phyloP scores from a whole-genome alignment of 768 basidiomycete species.

The Amanita rimosa region DNA sequence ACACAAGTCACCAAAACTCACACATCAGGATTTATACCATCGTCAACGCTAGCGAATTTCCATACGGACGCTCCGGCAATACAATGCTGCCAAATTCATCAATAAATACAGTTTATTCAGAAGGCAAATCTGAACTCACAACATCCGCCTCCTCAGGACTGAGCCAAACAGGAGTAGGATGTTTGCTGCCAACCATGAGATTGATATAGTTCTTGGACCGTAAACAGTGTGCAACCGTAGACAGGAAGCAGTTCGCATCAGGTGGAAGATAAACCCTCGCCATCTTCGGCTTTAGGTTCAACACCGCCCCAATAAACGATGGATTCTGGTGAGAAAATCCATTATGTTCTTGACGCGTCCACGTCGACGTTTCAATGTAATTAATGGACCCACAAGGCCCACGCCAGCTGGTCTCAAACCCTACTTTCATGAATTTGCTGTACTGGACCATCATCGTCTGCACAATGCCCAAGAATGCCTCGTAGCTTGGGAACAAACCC shows the following conservation, averaged over 20 bases:
- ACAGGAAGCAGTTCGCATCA: constrained; percentile 83
- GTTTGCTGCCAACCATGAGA: constrained; percentile 83
- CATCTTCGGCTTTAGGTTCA: constrained; percentile 59
- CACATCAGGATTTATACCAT: constrained; percentile 65
- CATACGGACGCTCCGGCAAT: constrained; percentile 81
- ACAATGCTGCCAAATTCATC: constrained; percentile 47
- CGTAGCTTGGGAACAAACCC: constrained; percentile 83
- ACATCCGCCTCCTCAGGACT: constrained; percentile 63
- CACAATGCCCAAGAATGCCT: constrained; percentile 84
- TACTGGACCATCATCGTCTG: constrained; percentile 90
- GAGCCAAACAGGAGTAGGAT: constrained; percentile 71
- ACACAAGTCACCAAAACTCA: constrained; percentile 17
- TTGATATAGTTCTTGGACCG: constrained; percentile 80
- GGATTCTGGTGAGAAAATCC: constrained; percentile 88
- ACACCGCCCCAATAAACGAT: constrained; percentile 76
- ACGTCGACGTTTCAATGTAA: constrained; percentile 83
- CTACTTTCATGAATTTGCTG: constrained; percentile 83
- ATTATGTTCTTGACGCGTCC: constrained; percentile 80
- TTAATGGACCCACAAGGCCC: constrained; percentile 61
- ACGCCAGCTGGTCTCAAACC: constrained; percentile 63
- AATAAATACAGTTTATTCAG: background rate
- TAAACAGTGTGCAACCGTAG: constrained; percentile 76
- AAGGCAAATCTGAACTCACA: constrained; percentile 20
- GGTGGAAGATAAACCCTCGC: constrained; percentile 80
- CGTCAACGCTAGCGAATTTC: constrained; percentile 71